Percentiles rank a stretch among this genome's conserved stretches.
These are phyloP conservation scores for Saccharomyces hybrid DNA, from an alignment of 1,139 yeast genomes.

Conservation along the genomic window DNA sequence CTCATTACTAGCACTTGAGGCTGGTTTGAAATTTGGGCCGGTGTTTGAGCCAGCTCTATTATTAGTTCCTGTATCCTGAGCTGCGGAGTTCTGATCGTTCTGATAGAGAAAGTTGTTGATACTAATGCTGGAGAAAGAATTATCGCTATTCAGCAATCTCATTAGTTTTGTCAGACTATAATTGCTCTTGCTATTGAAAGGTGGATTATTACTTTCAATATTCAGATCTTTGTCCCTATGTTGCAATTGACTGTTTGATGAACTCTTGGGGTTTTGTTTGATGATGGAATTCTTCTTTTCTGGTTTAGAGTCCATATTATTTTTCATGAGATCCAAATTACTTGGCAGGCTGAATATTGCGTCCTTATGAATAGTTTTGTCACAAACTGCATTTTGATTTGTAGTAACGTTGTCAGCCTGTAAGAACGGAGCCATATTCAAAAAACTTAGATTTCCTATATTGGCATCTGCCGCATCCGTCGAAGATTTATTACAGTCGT, in stretches of 20 bases:
- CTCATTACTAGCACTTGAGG: background rate
- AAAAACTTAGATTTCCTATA: background rate
- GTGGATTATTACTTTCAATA: background rate
- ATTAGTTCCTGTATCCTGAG: background rate
- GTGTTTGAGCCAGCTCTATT: background rate
- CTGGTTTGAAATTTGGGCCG: background rate
- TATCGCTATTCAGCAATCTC: slow-evolving; percentile 3
- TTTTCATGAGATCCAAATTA: slow-evolving; percentile 2
- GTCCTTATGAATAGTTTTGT: background rate
- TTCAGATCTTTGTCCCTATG: background rate
- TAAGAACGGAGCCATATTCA: background rate
- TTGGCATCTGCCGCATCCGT: background rate
- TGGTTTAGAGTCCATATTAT: background rate
- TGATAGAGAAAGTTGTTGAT: background rate
- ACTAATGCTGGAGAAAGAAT: background rate
- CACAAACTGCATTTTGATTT: background rate
- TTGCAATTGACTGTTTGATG: background rate
- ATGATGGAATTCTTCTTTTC: background rate
- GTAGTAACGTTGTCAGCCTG: background rate
- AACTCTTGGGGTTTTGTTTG: background rate
- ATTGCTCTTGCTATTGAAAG: slow-evolving; percentile 2
- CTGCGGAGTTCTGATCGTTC: background rate
- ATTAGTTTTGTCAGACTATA: slow-evolving; percentile 5
- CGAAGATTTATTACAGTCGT: background rate
- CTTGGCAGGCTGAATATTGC: slow-evolving; percentile 1